These are phyloP conservation scores for Purpureocillium lavendulum DNA, from an alignment of 2,329 filamentous ascomycete genomes.

Conservation along the genomic window DNA sequence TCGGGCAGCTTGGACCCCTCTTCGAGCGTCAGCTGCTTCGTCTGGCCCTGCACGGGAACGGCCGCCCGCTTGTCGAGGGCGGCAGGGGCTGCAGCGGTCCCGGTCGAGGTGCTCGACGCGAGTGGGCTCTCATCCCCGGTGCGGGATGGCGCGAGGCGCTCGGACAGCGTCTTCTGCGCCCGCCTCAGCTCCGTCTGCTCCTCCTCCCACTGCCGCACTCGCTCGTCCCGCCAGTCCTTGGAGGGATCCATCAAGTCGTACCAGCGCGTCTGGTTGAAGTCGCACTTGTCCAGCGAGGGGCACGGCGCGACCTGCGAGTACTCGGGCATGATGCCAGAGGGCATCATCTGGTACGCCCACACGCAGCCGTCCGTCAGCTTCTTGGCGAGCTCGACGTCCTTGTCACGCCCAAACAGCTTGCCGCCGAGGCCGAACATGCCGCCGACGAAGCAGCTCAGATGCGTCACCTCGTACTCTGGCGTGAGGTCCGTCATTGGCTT, in stretches of 20 bases:
- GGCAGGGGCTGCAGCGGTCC: too few relatives aligned
- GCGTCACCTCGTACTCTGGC: constrained; percentile 52
- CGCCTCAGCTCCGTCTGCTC: constrained; percentile 26
- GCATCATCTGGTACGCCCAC: constrained; percentile 57
- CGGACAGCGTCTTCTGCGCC: constrained; percentile 11
- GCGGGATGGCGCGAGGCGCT: not conserved
- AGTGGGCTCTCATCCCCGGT: too few relatives aligned
- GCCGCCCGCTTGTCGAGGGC: constrained; percentile 10
- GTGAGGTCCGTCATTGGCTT: constrained; percentile 27
- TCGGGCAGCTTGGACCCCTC: constrained; percentile 20
- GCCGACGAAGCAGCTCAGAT: constrained; percentile 61
- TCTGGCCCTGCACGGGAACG: constrained; percentile 5
- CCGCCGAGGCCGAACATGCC: constrained; percentile 62
- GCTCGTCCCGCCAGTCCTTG: constrained; percentile 29
- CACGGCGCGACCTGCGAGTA: constrained; percentile 36
- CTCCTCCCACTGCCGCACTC: constrained; percentile 36
- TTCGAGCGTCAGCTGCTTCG: constrained; percentile 12
- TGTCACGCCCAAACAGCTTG: constrained; percentile 49
- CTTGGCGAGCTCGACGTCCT: constrained; percentile 54
- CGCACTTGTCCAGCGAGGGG: constrained; percentile 33
- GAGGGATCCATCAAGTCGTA: constrained; percentile 38
- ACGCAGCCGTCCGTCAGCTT: constrained; percentile 61
- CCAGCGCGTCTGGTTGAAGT: constrained; percentile 43
- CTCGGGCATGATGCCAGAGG: constrained; percentile 60
- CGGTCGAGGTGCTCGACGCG: too few relatives aligned